Percentiles rank a stretch among this genome's conserved stretches.
Evolutionary conservation across 352 stramenopile species (phyloP).

Genomic region (Thraustochytrium striatum): DNA sequence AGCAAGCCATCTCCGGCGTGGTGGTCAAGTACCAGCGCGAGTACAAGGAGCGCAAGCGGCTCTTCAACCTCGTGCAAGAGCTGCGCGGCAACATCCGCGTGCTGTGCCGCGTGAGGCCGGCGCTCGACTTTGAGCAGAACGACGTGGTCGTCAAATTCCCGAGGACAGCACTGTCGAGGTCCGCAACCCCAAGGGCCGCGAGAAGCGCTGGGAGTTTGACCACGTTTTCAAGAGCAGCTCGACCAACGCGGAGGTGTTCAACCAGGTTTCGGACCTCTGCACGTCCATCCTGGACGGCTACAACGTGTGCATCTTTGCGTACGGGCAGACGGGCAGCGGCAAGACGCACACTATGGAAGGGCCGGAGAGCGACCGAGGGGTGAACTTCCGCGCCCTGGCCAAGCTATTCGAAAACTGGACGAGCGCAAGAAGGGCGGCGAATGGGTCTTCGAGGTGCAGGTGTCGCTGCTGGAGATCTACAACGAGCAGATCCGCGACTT

Average conservation of each 20-base stretch:
- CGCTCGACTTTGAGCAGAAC: conserved; percentile 37
- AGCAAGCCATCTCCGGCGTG: conserved; percentile 64
- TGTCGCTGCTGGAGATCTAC: conserved; percentile 94
- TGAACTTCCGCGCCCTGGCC: conserved; percentile 61
- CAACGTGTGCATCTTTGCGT: conserved; percentile 90
- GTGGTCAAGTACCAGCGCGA: conserved; percentile 54
- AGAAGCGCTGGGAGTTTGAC: conserved; percentile 64
- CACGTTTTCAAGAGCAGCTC: conserved; percentile 58
- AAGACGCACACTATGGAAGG: conserved; percentile 56
- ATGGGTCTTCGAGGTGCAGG: conserved; percentile 56
- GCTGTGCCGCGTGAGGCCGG: conserved; percentile 69
- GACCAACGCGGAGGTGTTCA: conserved; percentile 78
- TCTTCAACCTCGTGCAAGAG: conserved; percentile 53
- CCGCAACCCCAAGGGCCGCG: conserved; percentile 50
- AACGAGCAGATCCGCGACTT: conserved; percentile 92
- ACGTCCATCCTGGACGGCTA: conserved; percentile 77
- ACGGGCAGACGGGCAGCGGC: conserved; percentile 74
- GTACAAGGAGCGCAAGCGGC: conserved; percentile 63
- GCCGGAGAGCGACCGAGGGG: conserved; percentile 51
- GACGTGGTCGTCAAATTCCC: conserved; percentile 42
- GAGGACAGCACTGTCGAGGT: conserved; percentile 30
- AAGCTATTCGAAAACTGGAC: conserved; percentile 64
- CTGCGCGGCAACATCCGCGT: conserved; percentile 62
- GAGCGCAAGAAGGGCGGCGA: conserved; percentile 57
- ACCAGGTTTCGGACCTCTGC: conserved; percentile 82